phyloP scores from a whole-genome alignment of 2,329 filamentous ascomycete genomes.

The Aspergillus candidus region DNA sequence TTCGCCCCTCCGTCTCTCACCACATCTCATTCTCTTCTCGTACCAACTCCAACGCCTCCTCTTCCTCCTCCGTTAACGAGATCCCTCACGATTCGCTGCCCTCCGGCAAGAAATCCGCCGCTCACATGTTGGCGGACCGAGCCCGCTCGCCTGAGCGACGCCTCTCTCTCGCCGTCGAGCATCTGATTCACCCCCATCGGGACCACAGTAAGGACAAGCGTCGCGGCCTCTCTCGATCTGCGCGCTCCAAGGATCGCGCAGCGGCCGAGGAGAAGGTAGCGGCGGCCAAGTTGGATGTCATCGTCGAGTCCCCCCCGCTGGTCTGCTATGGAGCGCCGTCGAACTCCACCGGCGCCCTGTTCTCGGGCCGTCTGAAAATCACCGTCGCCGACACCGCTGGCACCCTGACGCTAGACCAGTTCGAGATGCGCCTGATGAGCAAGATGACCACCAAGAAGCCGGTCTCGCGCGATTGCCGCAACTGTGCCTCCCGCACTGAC shows the following conservation, averaged over 20 bases:
- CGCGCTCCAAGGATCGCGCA: slow-evolving; percentile 34
- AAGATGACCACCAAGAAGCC: slow-evolving; percentile 74
- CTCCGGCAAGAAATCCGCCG: slow-evolving; percentile 21
- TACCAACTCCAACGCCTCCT: slow-evolving; percentile 32
- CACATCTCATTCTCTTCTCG: slow-evolving; percentile 25
- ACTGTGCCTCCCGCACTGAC: slow-evolving; percentile 66
- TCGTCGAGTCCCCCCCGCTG: slow-evolving; percentile 79
- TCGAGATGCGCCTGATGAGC: slow-evolving; percentile 66
- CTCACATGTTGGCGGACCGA: slow-evolving; percentile 21
- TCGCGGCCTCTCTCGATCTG: slow-evolving; percentile 28
- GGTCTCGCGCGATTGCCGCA: slow-evolving; percentile 68
- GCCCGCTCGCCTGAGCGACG: slow-evolving; percentile 35
- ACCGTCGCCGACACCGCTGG: slow-evolving; percentile 58
- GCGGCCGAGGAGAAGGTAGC: slow-evolving; percentile 27
- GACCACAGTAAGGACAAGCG: slow-evolving; percentile 40
- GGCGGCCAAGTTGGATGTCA: slow-evolving; percentile 51
- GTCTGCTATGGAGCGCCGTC: slow-evolving; percentile 73
- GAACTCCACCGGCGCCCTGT: slow-evolving; percentile 73
- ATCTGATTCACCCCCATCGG: slow-evolving; percentile 38
- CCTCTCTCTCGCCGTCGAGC: slow-evolving; percentile 39
- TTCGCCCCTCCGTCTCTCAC: slow-evolving; percentile 29
- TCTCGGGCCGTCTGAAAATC: slow-evolving; percentile 76
- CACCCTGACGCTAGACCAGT: slow-evolving; percentile 60
- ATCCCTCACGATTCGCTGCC: slow-evolving; percentile 17
- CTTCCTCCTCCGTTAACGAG: slow-evolving; percentile 34